Evolutionary conservation across 805 yeast genomes (phyloP), one percentile per base, ranked within the genome.

Genomic region (Candida krabiensis): DNA sequence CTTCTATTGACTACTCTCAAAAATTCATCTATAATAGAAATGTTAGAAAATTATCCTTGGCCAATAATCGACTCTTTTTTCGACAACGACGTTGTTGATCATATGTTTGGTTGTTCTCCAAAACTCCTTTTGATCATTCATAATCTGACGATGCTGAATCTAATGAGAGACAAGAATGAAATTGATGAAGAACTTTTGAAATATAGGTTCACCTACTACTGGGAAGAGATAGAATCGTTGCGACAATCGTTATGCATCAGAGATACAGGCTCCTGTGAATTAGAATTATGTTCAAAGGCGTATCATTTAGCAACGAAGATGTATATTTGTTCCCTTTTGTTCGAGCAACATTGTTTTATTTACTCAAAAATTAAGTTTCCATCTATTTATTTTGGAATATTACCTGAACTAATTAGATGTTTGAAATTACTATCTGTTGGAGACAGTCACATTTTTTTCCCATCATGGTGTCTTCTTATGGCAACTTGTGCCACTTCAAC

Each of bases 391-490:
- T 35, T 19, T 9, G 18, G 8, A 13, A 13, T 21, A 19, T 31
- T 38, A 18, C 43, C 47, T 7, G 24, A 41, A 25, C 21, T 47
- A 4, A 30, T 48, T 22, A 16, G 19, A 15, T 19, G 28, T 6
- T 35, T 50, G 7, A 28, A 19, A 7, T 29, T 38, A 13, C 16
- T 47, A 11, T 40, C 44, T 27, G 25, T n/a, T 16, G 5, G 32
- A 19, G 19, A 33, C 19, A 30, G 40, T 24, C 35, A 34, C 4
- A 38, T 39, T 3, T 43, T 56, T 9, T 57, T 51, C 19, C 64
- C 64, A 7, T 43, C 49, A 15, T 59, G 64, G 64, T 39, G 60
- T 11, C 26, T 59, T 4, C 40, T 58, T 9, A 50, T 52, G 3
- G 39, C 56, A 3, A 38, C 40, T 3, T 44, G 52, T 23, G 35